Conservation (phyloP, 78 protist species). For the Cavenderia fasciculata region DNA sequence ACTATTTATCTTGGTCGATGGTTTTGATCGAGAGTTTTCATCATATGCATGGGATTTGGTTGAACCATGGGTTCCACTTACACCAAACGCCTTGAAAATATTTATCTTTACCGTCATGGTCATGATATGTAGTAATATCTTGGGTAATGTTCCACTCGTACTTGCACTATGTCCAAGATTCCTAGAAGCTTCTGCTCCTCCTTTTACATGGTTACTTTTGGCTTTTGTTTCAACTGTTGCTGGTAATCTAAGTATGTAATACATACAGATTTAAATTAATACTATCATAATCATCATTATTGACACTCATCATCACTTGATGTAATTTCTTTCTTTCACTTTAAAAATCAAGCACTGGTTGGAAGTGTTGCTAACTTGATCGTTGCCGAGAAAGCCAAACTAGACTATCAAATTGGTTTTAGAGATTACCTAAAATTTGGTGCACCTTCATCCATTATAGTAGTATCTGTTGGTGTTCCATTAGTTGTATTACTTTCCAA, state of each 20-base stretch:
- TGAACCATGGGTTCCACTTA: conserved; percentile 19
- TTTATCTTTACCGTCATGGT: conserved; percentile 15
- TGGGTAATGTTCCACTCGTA: conserved; percentile 55
- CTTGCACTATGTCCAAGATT: conserved; percentile 28
- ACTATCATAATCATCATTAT: not conserved
- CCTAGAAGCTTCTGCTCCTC: not conserved
- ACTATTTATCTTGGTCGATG: conserved; percentile 43
- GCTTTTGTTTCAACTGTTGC: conserved; percentile 55
- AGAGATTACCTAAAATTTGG: conserved; percentile 45
- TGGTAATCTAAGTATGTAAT: conserved; percentile 20
- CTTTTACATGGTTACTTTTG: conserved; percentile 31
- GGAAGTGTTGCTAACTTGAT: conserved; percentile 46
- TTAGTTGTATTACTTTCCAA: not conserved
- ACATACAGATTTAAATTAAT: not conserved
- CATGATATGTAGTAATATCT: conserved; percentile 1
- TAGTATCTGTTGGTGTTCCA: conserved; percentile 29
- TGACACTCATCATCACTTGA: no score
- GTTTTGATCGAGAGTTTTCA: conserved; percentile 59
- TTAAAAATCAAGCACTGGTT: not conserved
- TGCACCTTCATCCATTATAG: conserved; percentile 39
- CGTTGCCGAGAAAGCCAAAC: conserved; percentile 29
- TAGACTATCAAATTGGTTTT: conserved; percentile 26
- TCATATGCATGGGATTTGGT: conserved; percentile 8
- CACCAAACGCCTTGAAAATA: not conserved
- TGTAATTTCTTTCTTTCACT: no score